Conservation (phyloP, 2,329 filamentous ascomycete genomes). For the Hymenoscyphus linearis region DNA sequence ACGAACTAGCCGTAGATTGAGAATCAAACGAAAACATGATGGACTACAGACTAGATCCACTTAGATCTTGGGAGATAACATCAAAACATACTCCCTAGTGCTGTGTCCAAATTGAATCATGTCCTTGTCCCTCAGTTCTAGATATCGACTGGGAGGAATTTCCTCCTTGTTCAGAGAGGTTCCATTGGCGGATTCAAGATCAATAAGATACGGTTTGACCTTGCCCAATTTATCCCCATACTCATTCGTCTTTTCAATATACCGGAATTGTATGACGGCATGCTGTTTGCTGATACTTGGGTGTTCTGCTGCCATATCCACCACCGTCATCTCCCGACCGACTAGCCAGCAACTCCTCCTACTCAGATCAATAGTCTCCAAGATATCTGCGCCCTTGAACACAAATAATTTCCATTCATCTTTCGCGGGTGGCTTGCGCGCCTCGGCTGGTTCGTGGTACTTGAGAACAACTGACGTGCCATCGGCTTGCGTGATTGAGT, state of each 20-base stretch:
- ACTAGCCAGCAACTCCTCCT: constrained; percentile 84
- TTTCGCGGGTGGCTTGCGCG: constrained; percentile 74
- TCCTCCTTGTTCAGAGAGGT: constrained; percentile 73
- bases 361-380: constrained; percentile 76
- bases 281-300: constrained; percentile 94
- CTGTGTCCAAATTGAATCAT: constrained; percentile 84
- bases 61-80: constrained; percentile 52
- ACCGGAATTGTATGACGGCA: constrained; percentile 88
- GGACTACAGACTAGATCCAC: not conserved
- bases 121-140: constrained; percentile 85
- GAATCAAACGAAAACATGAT: not conserved
- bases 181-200: constrained; percentile 90
- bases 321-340: constrained; percentile 73
- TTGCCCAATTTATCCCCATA: constrained; percentile 76
- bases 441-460: constrained; percentile 92
- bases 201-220: constrained; percentile 84
- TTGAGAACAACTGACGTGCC: constrained; percentile 78
- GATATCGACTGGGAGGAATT: constrained; percentile 70
- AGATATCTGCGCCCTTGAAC: constrained; percentile 76
- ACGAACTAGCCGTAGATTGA: not conserved
- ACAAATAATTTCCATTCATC: constrained; percentile 87
- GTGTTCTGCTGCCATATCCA: constrained; percentile 80
- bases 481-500: constrained; percentile 64
- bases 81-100: constrained; percentile 90
- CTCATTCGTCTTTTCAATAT: constrained; percentile 77